A percentile compares a stretch with the other conserved stretches of the same genome.
phyloP scores from a whole-genome alignment of 768 basidiomycete species.

The Artomyces pyxidatus region DNA sequence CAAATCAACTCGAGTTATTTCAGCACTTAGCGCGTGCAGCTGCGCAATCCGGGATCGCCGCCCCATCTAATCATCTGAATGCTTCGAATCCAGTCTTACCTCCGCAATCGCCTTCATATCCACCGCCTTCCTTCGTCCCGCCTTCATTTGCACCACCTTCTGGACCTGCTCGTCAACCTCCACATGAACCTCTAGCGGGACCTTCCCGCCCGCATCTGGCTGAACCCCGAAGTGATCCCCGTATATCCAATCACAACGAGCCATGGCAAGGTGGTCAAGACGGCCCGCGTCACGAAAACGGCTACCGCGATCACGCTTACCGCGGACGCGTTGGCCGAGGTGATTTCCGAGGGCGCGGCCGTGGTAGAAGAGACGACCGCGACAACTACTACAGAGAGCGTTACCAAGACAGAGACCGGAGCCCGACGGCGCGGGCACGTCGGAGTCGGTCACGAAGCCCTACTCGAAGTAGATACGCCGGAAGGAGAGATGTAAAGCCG shows the following conservation, averaged over 20 bases:
- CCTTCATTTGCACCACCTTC: neutral
- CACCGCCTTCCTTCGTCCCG: too few species aligned
- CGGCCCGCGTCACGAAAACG: constrained; percentile 48
- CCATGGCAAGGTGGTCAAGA: constrained; percentile 46
- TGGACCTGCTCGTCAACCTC: neutral
- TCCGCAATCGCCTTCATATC: too few species aligned
- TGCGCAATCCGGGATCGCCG: neutral
- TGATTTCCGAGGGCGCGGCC: constrained; percentile 51
- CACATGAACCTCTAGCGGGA: neutral
- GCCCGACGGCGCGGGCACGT: constrained; percentile 32
- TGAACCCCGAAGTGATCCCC: too few species aligned
- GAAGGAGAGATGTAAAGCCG: constrained; percentile 40
- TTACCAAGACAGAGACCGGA: constrained; percentile 39
- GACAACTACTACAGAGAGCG: constrained; percentile 30
- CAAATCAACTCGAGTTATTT: constrained; percentile 59
- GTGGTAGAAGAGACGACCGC: constrained; percentile 57
- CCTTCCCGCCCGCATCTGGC: neutral
- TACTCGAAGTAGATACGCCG: constrained; percentile 40
- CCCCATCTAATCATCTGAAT: too few species aligned
- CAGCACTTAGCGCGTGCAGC: constrained; percentile 46
- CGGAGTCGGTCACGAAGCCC: constrained; percentile 74
- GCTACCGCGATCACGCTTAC: constrained; percentile 42
- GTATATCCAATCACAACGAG: constrained; percentile 28
- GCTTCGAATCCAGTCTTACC: too few species aligned
- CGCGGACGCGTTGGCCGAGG: constrained; percentile 52